These are phyloP conservation scores for Suhomyces faveliae DNA, from an alignment of 805 yeast genomes.

Conservation along the genomic window DNA sequence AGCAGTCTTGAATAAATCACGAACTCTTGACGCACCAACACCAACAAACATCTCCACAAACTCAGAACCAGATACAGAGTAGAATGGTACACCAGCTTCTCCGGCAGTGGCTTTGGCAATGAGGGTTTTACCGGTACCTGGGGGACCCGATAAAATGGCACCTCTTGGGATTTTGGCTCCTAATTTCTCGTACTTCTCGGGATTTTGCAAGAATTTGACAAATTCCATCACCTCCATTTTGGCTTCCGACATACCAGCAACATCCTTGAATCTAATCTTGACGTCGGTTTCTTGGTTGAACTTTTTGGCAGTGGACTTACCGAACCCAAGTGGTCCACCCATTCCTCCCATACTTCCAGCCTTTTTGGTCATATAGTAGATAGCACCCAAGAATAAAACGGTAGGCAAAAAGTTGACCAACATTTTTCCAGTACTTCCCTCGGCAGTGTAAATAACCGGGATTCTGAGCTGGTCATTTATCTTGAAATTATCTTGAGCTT, in stretches of 20 bases:
- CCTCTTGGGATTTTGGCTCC: constrained; percentile 99
- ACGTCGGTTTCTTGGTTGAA: constrained; percentile 92
- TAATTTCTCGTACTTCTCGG: constrained; percentile 81
- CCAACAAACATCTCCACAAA: constrained; percentile 99
- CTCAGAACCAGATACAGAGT: constrained; percentile 95
- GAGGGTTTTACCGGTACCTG: constrained; percentile 98
- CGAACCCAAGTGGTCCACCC: constrained; percentile 79
- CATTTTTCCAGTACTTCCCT: constrained; percentile 63
- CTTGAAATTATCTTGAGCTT: constrained; percentile 68
- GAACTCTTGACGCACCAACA: constrained; percentile 97
- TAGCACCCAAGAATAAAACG: constrained; percentile 79
- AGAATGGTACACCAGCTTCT: constrained; percentile 97
- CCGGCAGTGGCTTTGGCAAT: constrained; percentile 99
- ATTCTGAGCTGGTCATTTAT: constrained; percentile 63
- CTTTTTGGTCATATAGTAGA: constrained; percentile 75
- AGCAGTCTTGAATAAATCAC: constrained; percentile 90
- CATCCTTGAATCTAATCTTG: constrained; percentile 86
- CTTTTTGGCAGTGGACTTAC: constrained; percentile 86
- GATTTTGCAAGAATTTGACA: constrained; percentile 88
- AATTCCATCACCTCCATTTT: constrained; percentile 98
- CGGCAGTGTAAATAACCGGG: constrained; percentile 78
- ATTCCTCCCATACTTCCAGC: constrained; percentile 70
- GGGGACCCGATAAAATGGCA: constrained; percentile 95
- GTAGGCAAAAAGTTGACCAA: constrained; percentile 86
- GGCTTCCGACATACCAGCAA: constrained; percentile 97